Base-by-base conservation (phyloP, 805 yeast species). In the Kodamaea kaohsiungensis region DNA sequence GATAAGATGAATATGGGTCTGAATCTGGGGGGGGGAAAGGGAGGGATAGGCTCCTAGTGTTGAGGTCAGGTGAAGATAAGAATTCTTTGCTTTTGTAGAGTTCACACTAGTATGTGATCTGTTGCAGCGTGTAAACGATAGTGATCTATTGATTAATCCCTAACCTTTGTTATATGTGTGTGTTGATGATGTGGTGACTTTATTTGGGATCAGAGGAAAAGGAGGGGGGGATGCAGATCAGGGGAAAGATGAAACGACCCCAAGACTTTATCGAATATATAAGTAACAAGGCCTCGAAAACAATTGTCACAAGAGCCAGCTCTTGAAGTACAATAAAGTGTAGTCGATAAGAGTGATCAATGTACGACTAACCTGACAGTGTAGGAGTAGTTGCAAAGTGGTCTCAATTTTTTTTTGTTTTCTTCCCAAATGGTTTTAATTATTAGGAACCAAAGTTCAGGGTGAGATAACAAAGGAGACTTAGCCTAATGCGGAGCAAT, bases 391-490 rank as follows among this genome's bases (percentile, higher is more conserved):
- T 40, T 30, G 45, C 19, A 10, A 17, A 40, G 45, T 40, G n/a
- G 45, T 40, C 45, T 40, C 45, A 40, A 40, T 4, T 40, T 40
- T 22, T n/a, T 40, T 40, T 40, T 40, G 45, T 40, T 40, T 40
- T 19, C 45, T 17, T 40, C 45, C 45, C 45, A 40, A 40, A 40
- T 8, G 19, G 19, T 40, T 15, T 38, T 7, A 15, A 15, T 40
- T 40, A 19, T 40, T 16, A 16, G 45, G 25, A 17, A 17, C 22
- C n/a, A 17, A 10, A 40, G 45, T 17, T n/a, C 25, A 40, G 45
- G 19, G 25, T 40, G 45, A 40, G 45, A 16, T 38, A 16, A 16
- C 25, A 16, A 19, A 40, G 19, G 45, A 40, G 45, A 39, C 7
- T 15, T 40, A 40, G 25, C 22, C 43, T 40, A 40, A 16, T 17